Base-by-base conservation (phyloP, 225 moss, liverwort and hornwort genomes). In the Straminergon stramineum region DNA sequence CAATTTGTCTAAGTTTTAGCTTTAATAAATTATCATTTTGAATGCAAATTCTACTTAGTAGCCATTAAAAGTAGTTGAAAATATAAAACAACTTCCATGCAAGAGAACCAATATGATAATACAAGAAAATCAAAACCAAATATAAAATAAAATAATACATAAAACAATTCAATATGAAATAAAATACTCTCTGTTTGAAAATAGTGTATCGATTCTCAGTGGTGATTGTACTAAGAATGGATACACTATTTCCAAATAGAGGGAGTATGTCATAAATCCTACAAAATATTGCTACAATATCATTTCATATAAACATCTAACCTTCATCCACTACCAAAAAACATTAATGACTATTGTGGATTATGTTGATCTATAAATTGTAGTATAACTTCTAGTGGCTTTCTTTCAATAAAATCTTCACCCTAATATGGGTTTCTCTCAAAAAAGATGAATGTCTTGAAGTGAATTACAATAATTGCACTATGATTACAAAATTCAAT, bases 261-360 rank as follows among this genome's bases (percentile, higher is more conserved):
- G n/a, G n/a, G n/a, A n/a, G n/a, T n/a, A 68, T 31, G 31, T 31
- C 64, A 64, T 64, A 64, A 37, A 69, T 21, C 69, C n/a, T n/a
- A 12, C 6, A n/a, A n/a, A n/a, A n/a, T 21, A 21, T n/a, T 69
- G 7, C 12, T 13, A n/a, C 34, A 66, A 32, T 6, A 22, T 4
- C n/a, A 22, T 68, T n/a, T n/a, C 13, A 69, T n/a, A 13, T 69
- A 23, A 69, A 22, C 13, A n/a, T n/a, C 13, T 13, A 7, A 7
- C n/a, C 7, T 22, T 23, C 2, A 13, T 69, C 2, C 1, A 1
- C 23, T 4, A n/a, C 0, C 2, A 0, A 13, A n/a, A n/a, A n/a
- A n/a, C 2, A 0, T n/a, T 69, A 23, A 70, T 70, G 24, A 23
- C 18, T 69, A 69, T 23, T n/a, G 39, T 13, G 2, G 39, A 69